Evolutionary conservation across 495 filamentous ascomycete genomes (phyloP), one percentile per base, ranked within the genome.

Genomic region (Trichoderma erinaceum): DNA sequence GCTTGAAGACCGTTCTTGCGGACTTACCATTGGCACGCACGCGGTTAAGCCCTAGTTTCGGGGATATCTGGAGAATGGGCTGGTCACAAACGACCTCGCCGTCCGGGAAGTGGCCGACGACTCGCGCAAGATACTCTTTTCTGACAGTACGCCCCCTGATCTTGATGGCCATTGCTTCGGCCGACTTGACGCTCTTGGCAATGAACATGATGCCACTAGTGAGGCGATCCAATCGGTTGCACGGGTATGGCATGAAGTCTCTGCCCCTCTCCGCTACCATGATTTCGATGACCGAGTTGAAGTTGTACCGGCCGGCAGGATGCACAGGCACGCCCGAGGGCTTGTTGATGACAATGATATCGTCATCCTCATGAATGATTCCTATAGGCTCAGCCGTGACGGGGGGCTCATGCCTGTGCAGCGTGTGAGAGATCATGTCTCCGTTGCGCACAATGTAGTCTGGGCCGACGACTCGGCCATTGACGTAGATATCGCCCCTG

Each of bases 131-230:
- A 69, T 99, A 99, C 78, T 98, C 94, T 72, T 99, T 99, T 71
- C 89, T 88, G 16, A 99, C 89, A 12, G 87, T 91, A 43, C 95
- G 84, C 3, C 81, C 83, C 68, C 84, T 84, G 25, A 99, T 88
- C 74, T 96, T 87, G 23, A 75, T 73, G 64, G 87, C 85, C 70
- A 99, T 84, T 52, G 82, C 78, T 58, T 95, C 93, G 2, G 95
- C 93, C 0, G 90, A 91, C 74, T 88, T 86, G 58, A 87, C 79
- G 63, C 89, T 81, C 74, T 98, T 98, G 13, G 89, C 94, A 67
- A 98, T 88, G 78, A 99, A 99, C 95, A 99, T 99, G 69, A 99
- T 87, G 29, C 95, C 95, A 64, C 92, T 96, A 0, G 95, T 99
- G 68, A 99, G 78, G 58, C 95, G 82, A 74, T 99, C 95, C n/a